Base-by-base conservation (phyloP, 371 early-diverging fungal species). In the Sporodiniella umbellata region DNA sequence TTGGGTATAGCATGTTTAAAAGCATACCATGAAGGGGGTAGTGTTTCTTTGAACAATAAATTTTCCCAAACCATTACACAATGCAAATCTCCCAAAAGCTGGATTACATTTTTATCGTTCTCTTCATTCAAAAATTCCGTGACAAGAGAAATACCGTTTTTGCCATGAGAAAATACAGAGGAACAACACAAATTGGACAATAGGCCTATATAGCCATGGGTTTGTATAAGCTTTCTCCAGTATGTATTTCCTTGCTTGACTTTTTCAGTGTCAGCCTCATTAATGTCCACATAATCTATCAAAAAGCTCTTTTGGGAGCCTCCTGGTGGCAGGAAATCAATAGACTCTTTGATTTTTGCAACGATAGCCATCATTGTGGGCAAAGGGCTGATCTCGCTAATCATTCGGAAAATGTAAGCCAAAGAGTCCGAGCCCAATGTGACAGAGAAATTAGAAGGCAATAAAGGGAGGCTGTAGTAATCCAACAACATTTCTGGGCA, bases 371-470 rank as follows among this genome's bases (percentile, higher is more conserved):
- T 39, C 8, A 77, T 60, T 3, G 83, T 77, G 0, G 67, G 66
- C 4, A 72, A 57, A 4, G 86, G 67, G 51, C 85, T 81, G 21
- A 77, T 72, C 37, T 92, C 94, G 31, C 83, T 74, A 35, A 90
- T 72, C 45, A 85, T 51, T 19, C 89, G 80, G 57, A 94, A 76
- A 8, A 92, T 64, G 50, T 87, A 88, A 4, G 86, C 81, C 14
- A 92, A 59, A 3, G 90, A 81, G 50, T 82, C 83, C 14, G 84
- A 81, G 0, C 86, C 81, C n/a, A 78, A 60, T 1, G 85, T 80
- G 0, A 80, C 66, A 1, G 88, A 81, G 54, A 92, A 86, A 56
- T 91, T 90, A 44, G 85, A 84, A 1, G 94, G 92, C 3, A 92
- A 48, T 0, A 83, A 60, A 0, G 90, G 87, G 8, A 90, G 65